A percentile compares a stretch with the other conserved stretches of the same genome.
Evolutionary conservation across 148 eudicot species (phyloP).

Genomic region (Heliamphora exappendiculata): DNA sequence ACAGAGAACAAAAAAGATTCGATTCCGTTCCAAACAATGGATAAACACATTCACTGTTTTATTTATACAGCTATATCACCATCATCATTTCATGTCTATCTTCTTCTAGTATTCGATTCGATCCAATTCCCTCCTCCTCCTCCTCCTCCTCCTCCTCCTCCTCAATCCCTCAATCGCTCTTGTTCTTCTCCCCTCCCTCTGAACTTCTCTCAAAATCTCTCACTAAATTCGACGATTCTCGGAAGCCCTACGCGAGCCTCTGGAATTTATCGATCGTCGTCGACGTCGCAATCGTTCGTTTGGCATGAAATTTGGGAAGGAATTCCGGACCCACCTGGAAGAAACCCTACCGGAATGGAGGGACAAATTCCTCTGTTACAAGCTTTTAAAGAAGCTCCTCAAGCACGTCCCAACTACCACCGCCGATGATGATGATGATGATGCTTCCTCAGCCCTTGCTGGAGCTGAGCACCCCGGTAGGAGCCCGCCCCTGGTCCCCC

Average conservation of each 20-base stretch:
- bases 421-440: neutral
- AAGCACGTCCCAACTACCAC: conserved; percentile 36
- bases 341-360: conserved; percentile 90
- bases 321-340: conserved; percentile 62
- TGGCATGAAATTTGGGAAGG: conserved; percentile 84
- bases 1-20: too few relatives aligned
- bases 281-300: neutral
- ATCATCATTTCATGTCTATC: too few relatives aligned
- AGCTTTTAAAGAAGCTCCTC: conserved; percentile 75
- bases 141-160: neutral
- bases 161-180: neutral
- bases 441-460: neutral
- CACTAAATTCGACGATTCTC: neutral
- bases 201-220: neutral
- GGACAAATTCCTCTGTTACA: conserved; percentile 76
- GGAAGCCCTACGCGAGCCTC: neutral
- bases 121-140: neutral
- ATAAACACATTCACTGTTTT: too few relatives aligned
- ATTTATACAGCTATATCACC: too few relatives aligned
- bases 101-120: too few relatives aligned
- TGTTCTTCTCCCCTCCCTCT: too few relatives aligned
- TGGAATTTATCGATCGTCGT: neutral
- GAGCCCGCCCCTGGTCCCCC: conserved; percentile 15
- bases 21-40: too few relatives aligned
- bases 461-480: conserved; percentile 1